Conservation (phyloP, 2,329 filamentous ascomycete species). For the Arthrobotrys entomopaga region DNA sequence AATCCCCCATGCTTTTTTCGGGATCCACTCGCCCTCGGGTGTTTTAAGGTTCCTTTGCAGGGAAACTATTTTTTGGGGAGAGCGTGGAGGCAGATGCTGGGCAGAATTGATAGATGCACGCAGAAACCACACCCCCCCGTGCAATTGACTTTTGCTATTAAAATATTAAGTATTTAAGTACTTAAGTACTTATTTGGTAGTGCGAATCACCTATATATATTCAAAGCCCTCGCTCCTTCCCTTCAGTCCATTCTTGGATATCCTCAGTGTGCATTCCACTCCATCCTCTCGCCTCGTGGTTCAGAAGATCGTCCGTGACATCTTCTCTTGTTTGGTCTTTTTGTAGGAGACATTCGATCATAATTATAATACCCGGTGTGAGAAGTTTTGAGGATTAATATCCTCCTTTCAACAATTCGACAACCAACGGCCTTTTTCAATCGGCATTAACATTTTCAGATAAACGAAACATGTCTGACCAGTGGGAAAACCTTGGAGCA, state of each 20-base stretch:
- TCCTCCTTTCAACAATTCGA: constrained; percentile 31
- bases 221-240: constrained; percentile 38
- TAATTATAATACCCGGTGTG: constrained; percentile 15
- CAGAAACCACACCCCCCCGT: constrained; percentile 33
- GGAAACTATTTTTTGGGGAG: constrained; percentile 33
- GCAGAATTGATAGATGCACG: constrained; percentile 35
- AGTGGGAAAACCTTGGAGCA: constrained; percentile 50
- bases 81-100: constrained; percentile 37
- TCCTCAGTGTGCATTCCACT: constrained; percentile 46
- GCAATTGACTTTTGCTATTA: not conserved
- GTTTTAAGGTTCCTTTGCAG: constrained; percentile 55
- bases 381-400: constrained; percentile 50
- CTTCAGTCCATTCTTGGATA: constrained; percentile 24
- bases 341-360: no score
- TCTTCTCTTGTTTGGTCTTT: constrained; percentile 34
- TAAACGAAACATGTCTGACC: constrained; percentile 28
- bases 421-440: constrained; percentile 3
- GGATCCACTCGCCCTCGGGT: constrained; percentile 54
- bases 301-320: constrained; percentile 45
- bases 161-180: no score
- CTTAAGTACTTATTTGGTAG: constrained; percentile 15
- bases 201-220: constrained; percentile 50
- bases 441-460: constrained; percentile 6
- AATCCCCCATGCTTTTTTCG: constrained; percentile 54
- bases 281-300: constrained; percentile 39